These are phyloP conservation scores for Brachypodium distachyon DNA, from an alignment of 202 grass and related monocot genomes.

Conservation along the genomic window DNA sequence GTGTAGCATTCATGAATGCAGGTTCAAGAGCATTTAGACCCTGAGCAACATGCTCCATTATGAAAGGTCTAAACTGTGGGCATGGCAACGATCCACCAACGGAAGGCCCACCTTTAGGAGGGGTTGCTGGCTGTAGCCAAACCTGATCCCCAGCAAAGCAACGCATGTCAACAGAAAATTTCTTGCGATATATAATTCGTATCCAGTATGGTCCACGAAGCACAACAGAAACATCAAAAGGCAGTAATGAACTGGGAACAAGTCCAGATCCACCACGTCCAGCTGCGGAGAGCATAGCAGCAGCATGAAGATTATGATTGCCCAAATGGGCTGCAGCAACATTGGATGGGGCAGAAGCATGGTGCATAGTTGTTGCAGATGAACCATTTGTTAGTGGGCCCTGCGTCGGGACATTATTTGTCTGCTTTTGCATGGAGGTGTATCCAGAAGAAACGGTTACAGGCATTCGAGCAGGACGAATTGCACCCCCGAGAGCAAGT, in stretches of 20 bases:
- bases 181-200: slow-evolving; percentile 98
- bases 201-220: slow-evolving; percentile 99
- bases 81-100: slow-evolving; percentile 93
- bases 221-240: slow-evolving; percentile 97
- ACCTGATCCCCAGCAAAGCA: slow-evolving; percentile 98
- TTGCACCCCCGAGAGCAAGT: slow-evolving; percentile 93
- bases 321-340: slow-evolving; percentile 37
- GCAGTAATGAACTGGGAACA: slow-evolving; percentile 95
- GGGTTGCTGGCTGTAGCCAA: slow-evolving; percentile 94
- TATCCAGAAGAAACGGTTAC: slow-evolving; percentile 68
- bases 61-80: slow-evolving; percentile 97
- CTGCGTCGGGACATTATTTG: slow-evolving; percentile 27
- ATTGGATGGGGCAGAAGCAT: slow-evolving; percentile 31
- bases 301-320: slow-evolving; percentile 53
- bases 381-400: slow-evolving; percentile 47
- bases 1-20: slow-evolving; percentile 53
- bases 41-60: slow-evolving; percentile 99
- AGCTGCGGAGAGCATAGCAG: slow-evolving; percentile 74
- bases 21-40: slow-evolving; percentile 96
- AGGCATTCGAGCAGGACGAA: slow-evolving; percentile 91
- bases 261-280: slow-evolving; percentile 83
- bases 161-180: slow-evolving; percentile 98
- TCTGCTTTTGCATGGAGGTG: slow-evolving; percentile 54
- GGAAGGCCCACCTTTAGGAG: slow-evolving; percentile 88
- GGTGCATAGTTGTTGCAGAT: slow-evolving; percentile 53